phyloP scores from a whole-genome alignment of 257 asterid genomes.

The Fraxinus excelsior region DNA sequence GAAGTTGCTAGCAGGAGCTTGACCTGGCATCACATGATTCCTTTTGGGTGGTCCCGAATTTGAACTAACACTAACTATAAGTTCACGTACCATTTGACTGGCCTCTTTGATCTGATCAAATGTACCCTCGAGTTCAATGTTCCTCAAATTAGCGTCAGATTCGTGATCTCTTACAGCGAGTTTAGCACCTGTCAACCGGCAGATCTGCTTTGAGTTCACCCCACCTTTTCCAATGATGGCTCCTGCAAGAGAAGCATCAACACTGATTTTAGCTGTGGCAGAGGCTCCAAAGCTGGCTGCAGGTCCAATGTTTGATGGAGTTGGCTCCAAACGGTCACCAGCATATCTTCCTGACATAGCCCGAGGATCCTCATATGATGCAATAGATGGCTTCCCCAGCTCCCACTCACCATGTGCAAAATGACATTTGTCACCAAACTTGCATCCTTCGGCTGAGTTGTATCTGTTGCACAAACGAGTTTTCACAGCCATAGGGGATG shows the following conservation, averaged over 20 bases:
- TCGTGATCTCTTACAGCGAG: constrained; percentile 72
- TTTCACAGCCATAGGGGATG: constrained; percentile 57
- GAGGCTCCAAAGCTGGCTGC: constrained; percentile 69
- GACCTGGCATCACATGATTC: constrained; percentile 34
- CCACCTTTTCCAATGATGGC: constrained; percentile 78
- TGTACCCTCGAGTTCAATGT: constrained; percentile 78
- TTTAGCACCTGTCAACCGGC: constrained; percentile 70
- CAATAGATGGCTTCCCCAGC: constrained; percentile 55
- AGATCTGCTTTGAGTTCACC: constrained; percentile 72
- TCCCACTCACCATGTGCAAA: constrained; percentile 84
- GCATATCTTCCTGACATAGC: constrained; percentile 47
- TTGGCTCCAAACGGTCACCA: constrained; percentile 48
- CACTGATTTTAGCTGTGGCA: constrained; percentile 78
- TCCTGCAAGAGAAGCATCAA: constrained; percentile 76
- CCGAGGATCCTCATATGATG: constrained; percentile 58
- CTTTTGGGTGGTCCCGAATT: constrained; percentile 41
- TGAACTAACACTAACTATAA: constrained; percentile 49
- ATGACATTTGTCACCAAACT: constrained; percentile 72
- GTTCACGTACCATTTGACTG: constrained; percentile 82
- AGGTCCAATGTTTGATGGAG: constrained; percentile 41
- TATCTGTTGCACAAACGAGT: constrained; percentile 70
- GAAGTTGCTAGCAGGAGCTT: constrained; percentile 46
- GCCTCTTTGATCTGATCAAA: constrained; percentile 79
- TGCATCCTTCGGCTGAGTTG: constrained; percentile 77
- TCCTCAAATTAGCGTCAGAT: constrained; percentile 57